phyloP scores from a whole-genome alignment of 163 green algal species.

The Chlamydomonas reinhardtii region DNA sequence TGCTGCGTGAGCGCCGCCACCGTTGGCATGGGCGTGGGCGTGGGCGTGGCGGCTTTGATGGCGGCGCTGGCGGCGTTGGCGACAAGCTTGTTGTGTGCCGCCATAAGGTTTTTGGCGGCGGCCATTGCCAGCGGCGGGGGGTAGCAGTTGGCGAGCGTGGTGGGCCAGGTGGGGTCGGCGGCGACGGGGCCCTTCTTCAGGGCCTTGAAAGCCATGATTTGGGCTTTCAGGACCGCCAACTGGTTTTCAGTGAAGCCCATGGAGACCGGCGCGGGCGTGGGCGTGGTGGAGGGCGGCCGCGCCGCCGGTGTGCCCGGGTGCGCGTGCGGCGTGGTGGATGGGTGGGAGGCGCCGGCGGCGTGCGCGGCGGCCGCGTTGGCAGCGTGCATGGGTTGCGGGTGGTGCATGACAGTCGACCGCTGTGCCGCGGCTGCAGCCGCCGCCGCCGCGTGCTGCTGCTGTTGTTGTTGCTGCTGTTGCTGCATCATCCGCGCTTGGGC shows the following conservation, averaged over 20 bases:
- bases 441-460: neutral
- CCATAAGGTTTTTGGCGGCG: constrained; percentile 45
- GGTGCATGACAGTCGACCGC: neutral
- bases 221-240: constrained; percentile 74
- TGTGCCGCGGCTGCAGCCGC: constrained; percentile 4
- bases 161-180: constrained; percentile 8
- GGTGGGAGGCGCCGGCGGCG: neutral
- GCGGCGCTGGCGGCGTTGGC: constrained; percentile 8
- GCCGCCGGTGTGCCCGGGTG: too few relatives aligned
- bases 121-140: constrained; percentile 27
- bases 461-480: constrained; percentile 6
- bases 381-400: constrained; percentile 43
- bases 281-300: constrained; percentile 9
- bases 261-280: neutral
- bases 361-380: neutral
- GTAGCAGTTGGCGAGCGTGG: constrained; percentile 7
- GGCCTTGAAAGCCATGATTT: constrained; percentile 81
- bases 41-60: neutral
- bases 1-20: neutral
- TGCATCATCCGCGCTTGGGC: neutral
- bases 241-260: constrained; percentile 79
- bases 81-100: constrained; percentile 37
- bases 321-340: neutral
- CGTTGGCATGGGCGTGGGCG: neutral
- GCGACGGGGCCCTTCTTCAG: constrained; percentile 55